Conservation (phyloP, 2,329 filamentous ascomycete species). For the Aspergillus sp. region DNA sequence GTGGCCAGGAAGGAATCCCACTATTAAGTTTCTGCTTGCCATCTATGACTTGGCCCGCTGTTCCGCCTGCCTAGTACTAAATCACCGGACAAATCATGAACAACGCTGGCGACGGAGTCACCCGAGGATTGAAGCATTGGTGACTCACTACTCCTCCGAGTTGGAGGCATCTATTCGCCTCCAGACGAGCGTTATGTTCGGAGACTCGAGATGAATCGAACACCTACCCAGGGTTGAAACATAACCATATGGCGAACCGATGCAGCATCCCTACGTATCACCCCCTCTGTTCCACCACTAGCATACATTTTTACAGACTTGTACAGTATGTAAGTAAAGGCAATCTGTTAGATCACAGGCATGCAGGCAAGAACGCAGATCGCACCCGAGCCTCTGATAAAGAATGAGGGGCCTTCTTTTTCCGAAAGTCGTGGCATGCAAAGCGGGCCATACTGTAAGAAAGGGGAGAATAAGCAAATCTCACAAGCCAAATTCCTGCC, state of each 20-base stretch:
- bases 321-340: constrained; percentile 1
- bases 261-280: not conserved
- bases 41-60: constrained; percentile 16
- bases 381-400: constrained; percentile 12
- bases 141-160: not conserved
- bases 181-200: no score
- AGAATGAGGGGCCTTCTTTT: not conserved
- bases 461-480: not conserved
- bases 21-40: not conserved
- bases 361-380: constrained; percentile 21
- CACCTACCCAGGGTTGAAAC: no score
- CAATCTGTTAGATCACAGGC: constrained; percentile 14
- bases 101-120: constrained; percentile 7
- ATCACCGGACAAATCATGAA: constrained; percentile 5
- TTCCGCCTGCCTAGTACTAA: not conserved
- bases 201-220: no score
- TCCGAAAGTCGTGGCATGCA: constrained; percentile 5
- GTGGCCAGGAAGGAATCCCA: not conserved
- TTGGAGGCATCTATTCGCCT: no score
- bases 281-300: not conserved
- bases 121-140: not conserved
- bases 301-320: constrained; percentile 4
- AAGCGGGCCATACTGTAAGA: not conserved
- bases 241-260: not conserved
- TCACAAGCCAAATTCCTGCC: not conserved